phyloP scores from a whole-genome alignment of 495 filamentous ascomycete species.

The Lasiosphaeria miniovina region DNA sequence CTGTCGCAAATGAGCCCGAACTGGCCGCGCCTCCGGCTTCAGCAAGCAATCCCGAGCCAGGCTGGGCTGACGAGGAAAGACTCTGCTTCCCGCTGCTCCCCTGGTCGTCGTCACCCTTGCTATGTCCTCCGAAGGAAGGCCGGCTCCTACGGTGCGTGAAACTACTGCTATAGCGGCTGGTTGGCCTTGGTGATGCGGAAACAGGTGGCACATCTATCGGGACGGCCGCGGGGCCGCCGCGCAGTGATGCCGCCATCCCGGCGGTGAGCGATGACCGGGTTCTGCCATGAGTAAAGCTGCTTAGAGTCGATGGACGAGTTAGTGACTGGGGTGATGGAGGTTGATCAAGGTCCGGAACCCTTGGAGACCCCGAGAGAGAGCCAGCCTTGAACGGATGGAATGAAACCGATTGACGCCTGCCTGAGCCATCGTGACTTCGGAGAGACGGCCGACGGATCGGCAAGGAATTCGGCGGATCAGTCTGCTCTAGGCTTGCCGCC shows the following conservation, averaged over 20 bases:
- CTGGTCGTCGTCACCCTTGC: conserved; percentile 77
- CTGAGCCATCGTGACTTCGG: conserved; percentile 39
- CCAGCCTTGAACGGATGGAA: conserved; percentile 95
- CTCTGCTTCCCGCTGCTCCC: conserved; percentile 85
- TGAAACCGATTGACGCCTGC: conserved; percentile 75
- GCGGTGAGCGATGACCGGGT: conserved; percentile 64
- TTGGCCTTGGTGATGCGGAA: conserved; percentile 53
- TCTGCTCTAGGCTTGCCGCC: conserved; percentile 48
- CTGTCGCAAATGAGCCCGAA: conserved; percentile 75
- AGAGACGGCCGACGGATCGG: conserved; percentile 45
- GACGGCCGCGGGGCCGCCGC: conserved; percentile 52
- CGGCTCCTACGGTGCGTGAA: conserved; percentile 68
- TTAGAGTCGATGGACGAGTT: conserved; percentile 46
- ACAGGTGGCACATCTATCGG: conserved; percentile 46
- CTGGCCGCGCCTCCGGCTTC: conserved; percentile 68
- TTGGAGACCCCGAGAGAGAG: conserved; percentile 85
- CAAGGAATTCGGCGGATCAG: conserved; percentile 42
- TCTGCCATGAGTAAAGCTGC: conserved; percentile 58
- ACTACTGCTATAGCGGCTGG: conserved; percentile 76
- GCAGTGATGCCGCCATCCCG: conserved; percentile 62
- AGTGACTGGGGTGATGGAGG: conserved; percentile 62
- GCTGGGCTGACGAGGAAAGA: conserved; percentile 78
- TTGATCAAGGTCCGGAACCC: conserved; percentile 36
- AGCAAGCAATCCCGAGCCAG: conserved; percentile 76
- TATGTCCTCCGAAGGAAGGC: conserved; percentile 68